These are phyloP conservation scores for Rosa hybrid DNA, from an alignment of 331 rosid genomes.

Conservation along the genomic window DNA sequence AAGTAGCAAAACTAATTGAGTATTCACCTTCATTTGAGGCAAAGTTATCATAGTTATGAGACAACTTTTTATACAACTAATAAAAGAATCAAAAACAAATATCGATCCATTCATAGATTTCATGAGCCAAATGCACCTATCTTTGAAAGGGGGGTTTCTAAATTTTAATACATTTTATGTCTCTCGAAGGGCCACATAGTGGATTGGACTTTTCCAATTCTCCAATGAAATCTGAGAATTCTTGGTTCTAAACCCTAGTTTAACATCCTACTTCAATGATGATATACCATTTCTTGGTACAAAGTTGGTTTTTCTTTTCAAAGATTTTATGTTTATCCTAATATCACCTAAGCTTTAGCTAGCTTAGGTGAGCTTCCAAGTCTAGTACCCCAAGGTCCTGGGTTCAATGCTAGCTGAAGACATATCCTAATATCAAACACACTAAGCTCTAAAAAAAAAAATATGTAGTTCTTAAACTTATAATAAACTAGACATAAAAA, in stretches of 20 bases:
- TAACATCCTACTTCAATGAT: neutral
- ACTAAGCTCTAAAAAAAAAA: too few relatives aligned
- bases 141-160: conserved; percentile 16
- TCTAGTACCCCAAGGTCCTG: too few relatives aligned
- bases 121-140: conserved; percentile 27
- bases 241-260: neutral
- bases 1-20: neutral
- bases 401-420: too few relatives aligned
- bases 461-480: neutral
- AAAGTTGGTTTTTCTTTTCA: neutral
- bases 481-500: too few relatives aligned
- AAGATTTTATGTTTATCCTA: too few relatives aligned
- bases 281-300: neutral
- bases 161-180: neutral
- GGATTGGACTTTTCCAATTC: neutral
- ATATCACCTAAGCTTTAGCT: too few relatives aligned
- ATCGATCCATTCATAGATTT: conserved; percentile 29
- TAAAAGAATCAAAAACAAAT: neutral
- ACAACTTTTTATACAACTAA: conserved; percentile 21
- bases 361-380: too few relatives aligned
- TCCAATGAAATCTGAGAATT: neutral
- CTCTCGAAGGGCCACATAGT: neutral
- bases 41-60: conserved; percentile 17
- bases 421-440: too few relatives aligned
- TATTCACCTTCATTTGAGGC: conserved; percentile 30